phyloP scores from a whole-genome alignment of 1,139 yeast species.

The Taphrina communis region DNA sequence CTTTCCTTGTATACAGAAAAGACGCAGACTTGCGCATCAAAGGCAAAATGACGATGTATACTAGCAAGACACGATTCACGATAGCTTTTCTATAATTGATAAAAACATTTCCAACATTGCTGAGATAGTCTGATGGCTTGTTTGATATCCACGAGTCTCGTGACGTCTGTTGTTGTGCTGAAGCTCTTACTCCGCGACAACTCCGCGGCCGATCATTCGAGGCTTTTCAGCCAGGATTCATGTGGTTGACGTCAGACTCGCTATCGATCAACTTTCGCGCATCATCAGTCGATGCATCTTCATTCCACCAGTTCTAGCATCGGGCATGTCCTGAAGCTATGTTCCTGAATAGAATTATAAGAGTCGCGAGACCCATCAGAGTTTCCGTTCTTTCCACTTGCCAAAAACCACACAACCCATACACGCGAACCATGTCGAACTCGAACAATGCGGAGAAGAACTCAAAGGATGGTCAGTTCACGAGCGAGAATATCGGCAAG shows the following conservation, averaged over 20 bases:
- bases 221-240: conserved; percentile 5
- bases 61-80: conserved; percentile 19
- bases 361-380: not conserved
- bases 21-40: not conserved
- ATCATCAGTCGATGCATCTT: not conserved
- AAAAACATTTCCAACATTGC: not conserved
- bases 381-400: not conserved
- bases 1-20: conserved; percentile 1
- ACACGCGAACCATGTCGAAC: conserved; percentile 16
- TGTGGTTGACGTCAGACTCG: conserved; percentile 7
- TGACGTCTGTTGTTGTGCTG: no score
- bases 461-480: conserved; percentile 31
- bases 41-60: conserved; percentile 8
- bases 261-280: not conserved
- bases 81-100: conserved; percentile 4
- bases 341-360: not conserved
- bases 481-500: conserved; percentile 23
- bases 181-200: no score
- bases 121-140: no score
- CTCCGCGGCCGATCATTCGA: not conserved
- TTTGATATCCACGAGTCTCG: no score
- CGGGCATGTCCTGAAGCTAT: not conserved
- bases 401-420: not conserved
- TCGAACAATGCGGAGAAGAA: conserved; percentile 22
- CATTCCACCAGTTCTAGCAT: not conserved